phyloP scores from a whole-genome alignment of 2,329 filamentous ascomycete genomes.

The Gaeumannomyces tritici region DNA sequence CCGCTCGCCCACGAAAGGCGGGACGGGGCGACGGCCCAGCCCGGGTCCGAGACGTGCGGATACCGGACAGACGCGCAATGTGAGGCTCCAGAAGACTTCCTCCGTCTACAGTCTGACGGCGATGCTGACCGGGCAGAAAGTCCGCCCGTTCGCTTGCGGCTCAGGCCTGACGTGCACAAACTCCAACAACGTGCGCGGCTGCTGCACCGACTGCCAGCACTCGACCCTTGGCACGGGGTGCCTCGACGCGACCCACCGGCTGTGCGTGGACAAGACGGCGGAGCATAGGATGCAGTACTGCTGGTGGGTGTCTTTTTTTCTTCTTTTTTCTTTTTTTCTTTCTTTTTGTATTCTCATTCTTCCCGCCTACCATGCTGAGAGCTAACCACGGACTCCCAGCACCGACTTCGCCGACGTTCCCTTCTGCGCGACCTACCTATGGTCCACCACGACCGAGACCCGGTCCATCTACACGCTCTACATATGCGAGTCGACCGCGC shows the following conservation, averaged over 20 bases:
- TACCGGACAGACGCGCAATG: constrained; percentile 2
- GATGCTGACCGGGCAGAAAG: not conserved
- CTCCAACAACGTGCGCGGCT: constrained; percentile 1
- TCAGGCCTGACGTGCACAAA: constrained; percentile 1
- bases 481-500: constrained; percentile 4
- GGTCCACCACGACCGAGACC: constrained; percentile 2
- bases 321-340: too few relatives aligned
- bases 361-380: too few relatives aligned
- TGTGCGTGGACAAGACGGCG: not conserved
- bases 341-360: too few relatives aligned
- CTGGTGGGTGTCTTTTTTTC: not conserved
- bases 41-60: not conserved
- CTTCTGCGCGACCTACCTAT: constrained; percentile 3
- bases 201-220: constrained; percentile 1
- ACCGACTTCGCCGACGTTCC: constrained; percentile 1
- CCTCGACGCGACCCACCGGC: not conserved
- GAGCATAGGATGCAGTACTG: constrained; percentile 1
- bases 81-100: not conserved
- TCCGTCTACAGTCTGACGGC: too few relatives aligned
- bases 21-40: not conserved
- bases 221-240: not conserved
- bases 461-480: not conserved
- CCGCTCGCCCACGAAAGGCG: not conserved
- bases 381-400: too few relatives aligned
- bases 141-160: constrained; percentile 2